Evolutionary conservation across 1,284 basidiomycete genomes (phyloP), one percentile per base, ranked within the genome.

Genomic region (Puccinia hordei): DNA sequence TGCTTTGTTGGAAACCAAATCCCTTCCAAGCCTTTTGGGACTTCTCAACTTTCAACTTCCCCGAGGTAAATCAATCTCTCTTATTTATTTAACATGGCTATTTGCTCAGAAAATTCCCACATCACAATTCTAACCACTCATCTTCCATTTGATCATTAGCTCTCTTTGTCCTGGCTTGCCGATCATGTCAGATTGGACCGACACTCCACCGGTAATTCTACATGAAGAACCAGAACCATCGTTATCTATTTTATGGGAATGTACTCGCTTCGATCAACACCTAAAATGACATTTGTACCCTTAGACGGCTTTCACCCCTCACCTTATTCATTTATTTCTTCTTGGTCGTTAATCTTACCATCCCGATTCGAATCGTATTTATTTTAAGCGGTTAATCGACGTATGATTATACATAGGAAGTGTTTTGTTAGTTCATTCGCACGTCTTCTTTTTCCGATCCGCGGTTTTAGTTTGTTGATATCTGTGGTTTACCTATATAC

Each of bases 1-100:
- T 76, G 74, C 74, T 66, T 59, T 63, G 41, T 76, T 24, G 74
- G 74, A 69, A 46, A 51, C 46, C 66, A 46, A 6, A 17, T 30
- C 30, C 66, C 66, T 69, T 17, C n/a, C 41, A 9, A 69, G 30
- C 24, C 66, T 44, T 30, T 49, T 9, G 24, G 49, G 13, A 24
- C 6, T 1, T 30, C 24, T 41, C 41, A 27, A 49, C 35, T 41
- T 33, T 9, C 61, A 12, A 33, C 6, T 22, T 27, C 66, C 3
- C 41, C 66, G 27, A 69, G 66, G 66, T 69, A 46, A 69, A 51
- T 27, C 65, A 44, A 30, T 33, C 22, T 35, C 22, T 41, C 24
- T 59, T 57, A n/a, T 6, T 59, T 59, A 12, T 38, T 38, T 1
- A 38, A 38, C 6, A 22, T 41, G 22, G 19, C 41, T 22, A 3